Conservation (phyloP, 2,329 filamentous ascomycete genomes). For the Penicillium crustosum region DNA sequence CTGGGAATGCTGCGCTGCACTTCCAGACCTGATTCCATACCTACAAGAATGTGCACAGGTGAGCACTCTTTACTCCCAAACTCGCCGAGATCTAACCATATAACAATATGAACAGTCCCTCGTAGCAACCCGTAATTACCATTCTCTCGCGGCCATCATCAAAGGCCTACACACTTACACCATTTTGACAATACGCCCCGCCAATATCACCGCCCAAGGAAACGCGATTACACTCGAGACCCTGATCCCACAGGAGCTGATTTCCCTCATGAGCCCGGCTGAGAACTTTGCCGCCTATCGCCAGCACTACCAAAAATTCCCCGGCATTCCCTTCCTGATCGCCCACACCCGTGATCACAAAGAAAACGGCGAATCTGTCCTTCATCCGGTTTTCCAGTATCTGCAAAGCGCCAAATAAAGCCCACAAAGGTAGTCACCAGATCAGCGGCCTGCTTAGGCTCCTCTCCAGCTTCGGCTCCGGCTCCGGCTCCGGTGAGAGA, state of each 20-base stretch:
- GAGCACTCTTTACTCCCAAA: constrained; percentile 13
- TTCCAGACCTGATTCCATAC: constrained; percentile 34
- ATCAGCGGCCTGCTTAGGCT: constrained; percentile 1
- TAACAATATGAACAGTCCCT: constrained; percentile 27
- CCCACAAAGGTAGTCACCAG: background rate
- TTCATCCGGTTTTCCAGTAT: constrained; percentile 32
- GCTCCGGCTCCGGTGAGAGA: constrained; percentile 5
- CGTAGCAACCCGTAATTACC: constrained; percentile 34
- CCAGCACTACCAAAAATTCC: constrained; percentile 31
- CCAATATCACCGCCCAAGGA: constrained; percentile 14
- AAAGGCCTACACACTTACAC: constrained; percentile 38
- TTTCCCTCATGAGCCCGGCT: constrained; percentile 30
- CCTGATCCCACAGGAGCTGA: constrained; percentile 25
- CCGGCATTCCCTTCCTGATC: constrained; percentile 41
- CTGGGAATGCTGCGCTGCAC: constrained; percentile 41
- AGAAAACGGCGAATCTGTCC: constrained; percentile 26
- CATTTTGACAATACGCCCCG: constrained; percentile 25
- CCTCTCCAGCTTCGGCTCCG: background rate
- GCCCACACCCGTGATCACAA: constrained; percentile 40
- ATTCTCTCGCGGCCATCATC: constrained; percentile 40
- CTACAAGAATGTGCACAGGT: constrained; percentile 40
- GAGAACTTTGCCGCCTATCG: constrained; percentile 41
- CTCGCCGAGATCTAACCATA: constrained; percentile 2
- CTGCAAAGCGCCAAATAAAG: constrained; percentile 15
- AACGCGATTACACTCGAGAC: constrained; percentile 25